A percentile compares a stretch with the other conserved stretches of the same genome.
phyloP scores from a whole-genome alignment of 768 basidiomycete species.

The Termitomyces sp. region DNA sequence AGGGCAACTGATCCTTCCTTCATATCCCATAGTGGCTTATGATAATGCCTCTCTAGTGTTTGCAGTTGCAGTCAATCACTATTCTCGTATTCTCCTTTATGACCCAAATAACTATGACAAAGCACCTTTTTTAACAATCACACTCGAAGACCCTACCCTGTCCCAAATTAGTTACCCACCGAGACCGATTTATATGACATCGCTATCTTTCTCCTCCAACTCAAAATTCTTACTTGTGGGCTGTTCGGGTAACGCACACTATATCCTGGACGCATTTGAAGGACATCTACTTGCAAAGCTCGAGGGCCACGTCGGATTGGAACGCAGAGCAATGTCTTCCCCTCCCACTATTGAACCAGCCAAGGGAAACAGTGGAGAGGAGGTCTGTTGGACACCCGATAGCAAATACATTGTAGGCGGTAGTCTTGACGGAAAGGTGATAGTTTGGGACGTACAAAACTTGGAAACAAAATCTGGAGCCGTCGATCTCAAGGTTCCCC shows the following conservation, averaged over 20 bases:
- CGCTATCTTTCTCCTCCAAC: slow-evolving; percentile 84
- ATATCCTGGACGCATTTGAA: slow-evolving; percentile 88
- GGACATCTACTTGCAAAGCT: slow-evolving; percentile 81
- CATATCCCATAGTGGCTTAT: slow-evolving; percentile 77
- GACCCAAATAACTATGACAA: slow-evolving; percentile 87
- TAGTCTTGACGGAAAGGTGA: slow-evolving; percentile 78
- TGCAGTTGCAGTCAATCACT: slow-evolving; percentile 80
- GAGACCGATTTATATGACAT: slow-evolving; percentile 86
- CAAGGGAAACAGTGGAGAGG: slow-evolving; percentile 87
- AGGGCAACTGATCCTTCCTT: slow-evolving; percentile 72
- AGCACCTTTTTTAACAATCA: slow-evolving; percentile 82
- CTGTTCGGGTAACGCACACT: slow-evolving; percentile 90
- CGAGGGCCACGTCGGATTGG: slow-evolving; percentile 80
- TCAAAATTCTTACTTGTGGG: slow-evolving; percentile 89
- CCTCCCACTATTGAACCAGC: slow-evolving; percentile 58
- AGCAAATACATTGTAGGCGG: slow-evolving; percentile 88
- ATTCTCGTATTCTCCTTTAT: slow-evolving; percentile 79
- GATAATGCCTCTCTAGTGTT: slow-evolving; percentile 81
- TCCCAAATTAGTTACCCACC: slow-evolving; percentile 78
- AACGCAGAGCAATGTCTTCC: slow-evolving; percentile 52
- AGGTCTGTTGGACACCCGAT: slow-evolving; percentile 92
- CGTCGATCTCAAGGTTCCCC: slow-evolving; percentile 50
- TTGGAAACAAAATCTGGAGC: slow-evolving; percentile 47
- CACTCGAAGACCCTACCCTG: slow-evolving; percentile 77
- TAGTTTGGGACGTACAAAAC: slow-evolving; percentile 81